Percentiles rank a stretch among this genome's conserved stretches.
Evolutionary conservation across 2,329 filamentous ascomycete species (phyloP).

Genomic region (Colletotrichum cordylinicola): DNA sequence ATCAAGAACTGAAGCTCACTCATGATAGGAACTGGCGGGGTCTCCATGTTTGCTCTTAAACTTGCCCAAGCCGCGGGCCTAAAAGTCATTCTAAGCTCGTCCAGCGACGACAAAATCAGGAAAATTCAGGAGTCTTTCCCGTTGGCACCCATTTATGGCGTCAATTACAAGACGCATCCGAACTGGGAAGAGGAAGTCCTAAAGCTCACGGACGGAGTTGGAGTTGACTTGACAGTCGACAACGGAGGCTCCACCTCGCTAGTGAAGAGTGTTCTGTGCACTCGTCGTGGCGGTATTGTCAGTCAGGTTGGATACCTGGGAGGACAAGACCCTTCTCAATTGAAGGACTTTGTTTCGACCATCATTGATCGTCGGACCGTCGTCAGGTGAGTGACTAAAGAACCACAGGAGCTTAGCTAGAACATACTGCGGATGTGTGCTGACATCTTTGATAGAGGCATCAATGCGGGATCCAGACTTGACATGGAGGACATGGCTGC

Average conservation of each 20-base stretch:
- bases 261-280: constrained; percentile 43
- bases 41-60: constrained; percentile 39
- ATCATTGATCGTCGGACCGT: constrained; percentile 38
- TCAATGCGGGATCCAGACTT: constrained; percentile 43
- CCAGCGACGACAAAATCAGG: constrained; percentile 37
- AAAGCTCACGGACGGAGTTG: constrained; percentile 32
- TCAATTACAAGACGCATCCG: constrained; percentile 35
- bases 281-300: constrained; percentile 44
- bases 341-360: constrained; percentile 38
- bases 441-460: constrained; percentile 30
- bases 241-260: constrained; percentile 42
- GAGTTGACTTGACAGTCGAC: constrained; percentile 43
- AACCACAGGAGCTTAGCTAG: not conserved
- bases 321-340: constrained; percentile 29
- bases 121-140: constrained; percentile 26
- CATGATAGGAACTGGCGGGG: constrained; percentile 39
- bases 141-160: constrained; percentile 14
- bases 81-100: constrained; percentile 41
- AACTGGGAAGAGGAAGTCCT: constrained; percentile 39
- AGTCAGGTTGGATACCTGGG: constrained; percentile 49
- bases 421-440: too few species aligned
- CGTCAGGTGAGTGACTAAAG: not conserved
- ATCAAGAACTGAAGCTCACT: not conserved
- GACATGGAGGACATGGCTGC: constrained; percentile 44
- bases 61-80: constrained; percentile 35